A percentile compares a stretch with the other conserved stretches of the same genome.
phyloP scores from a whole-genome alignment of 2,329 filamentous ascomycete species.

The Ophiosphaerella korrae region DNA sequence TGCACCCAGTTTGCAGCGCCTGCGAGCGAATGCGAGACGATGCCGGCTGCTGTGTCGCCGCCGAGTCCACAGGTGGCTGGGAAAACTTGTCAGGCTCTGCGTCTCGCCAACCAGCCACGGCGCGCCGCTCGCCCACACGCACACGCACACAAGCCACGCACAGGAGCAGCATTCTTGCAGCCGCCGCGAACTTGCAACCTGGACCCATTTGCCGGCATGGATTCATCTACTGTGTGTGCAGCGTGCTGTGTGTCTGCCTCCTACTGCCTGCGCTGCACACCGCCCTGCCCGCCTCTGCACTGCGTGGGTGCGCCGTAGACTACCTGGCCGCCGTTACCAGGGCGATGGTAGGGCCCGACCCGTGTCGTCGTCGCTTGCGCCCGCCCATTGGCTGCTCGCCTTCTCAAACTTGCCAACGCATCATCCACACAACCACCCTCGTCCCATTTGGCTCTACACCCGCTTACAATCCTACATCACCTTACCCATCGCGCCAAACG shows the following conservation, averaged over 20 bases:
- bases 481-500: constrained; percentile 16
- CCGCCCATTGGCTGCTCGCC: constrained; percentile 15
- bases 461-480: not conserved
- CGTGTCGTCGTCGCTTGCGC: constrained; percentile 5
- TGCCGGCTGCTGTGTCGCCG: not conserved
- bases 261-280: not conserved
- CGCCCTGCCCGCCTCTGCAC: constrained; percentile 1
- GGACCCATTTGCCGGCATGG: too few species aligned
- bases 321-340: constrained; percentile 18
- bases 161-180: too few species aligned
- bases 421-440: constrained; percentile 22
- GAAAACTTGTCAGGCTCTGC: not conserved
- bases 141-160: too few species aligned
- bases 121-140: too few species aligned
- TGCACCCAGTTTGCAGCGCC: constrained; percentile 13
- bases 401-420: constrained; percentile 34
- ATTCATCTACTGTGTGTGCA: not conserved
- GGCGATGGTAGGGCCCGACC: constrained; percentile 16
- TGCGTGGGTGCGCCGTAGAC: not conserved
- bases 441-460: not conserved
- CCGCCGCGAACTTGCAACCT: too few species aligned
- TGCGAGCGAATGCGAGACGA: not conserved
- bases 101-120: too few species aligned
- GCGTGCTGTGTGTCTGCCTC: not conserved
- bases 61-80: constrained; percentile 5